Evolutionary conservation across 2,329 filamentous ascomycete genomes (phyloP), one percentile per base, ranked within the genome.

Genomic region (Neonectria neomacrospora): DNA sequence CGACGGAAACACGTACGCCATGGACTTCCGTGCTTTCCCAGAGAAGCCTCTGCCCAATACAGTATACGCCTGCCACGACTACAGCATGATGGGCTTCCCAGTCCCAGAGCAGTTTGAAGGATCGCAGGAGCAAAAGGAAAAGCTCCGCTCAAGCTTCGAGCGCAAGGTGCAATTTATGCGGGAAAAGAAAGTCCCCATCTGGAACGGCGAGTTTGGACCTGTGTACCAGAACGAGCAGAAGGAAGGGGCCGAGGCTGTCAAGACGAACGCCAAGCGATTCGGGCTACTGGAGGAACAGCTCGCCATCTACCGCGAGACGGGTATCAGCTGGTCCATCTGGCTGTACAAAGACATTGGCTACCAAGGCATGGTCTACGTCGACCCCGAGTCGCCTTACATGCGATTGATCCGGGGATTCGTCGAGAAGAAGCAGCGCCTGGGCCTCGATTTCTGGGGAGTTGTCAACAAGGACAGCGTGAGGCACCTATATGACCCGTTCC

Each of bases 241-340:
- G 47, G 75, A 78, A n/a, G 79, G 82, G n/a, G 65, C 68, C 0
- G 73, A 78, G 34, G 75, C 74, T 3, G 76, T 77, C 2, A 74
- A 71, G 20, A 78, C 78, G 11, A 83, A 84, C 54, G 62, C 70
- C 2, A 77, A 81, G 41, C 73, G 83, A 1, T 82, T 80, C 52
- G 76, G 77, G 1, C 69, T 84, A 0, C 69, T 85, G 0, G 73
- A 77, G 2, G 78, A 82, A 41, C 82, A 85, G 50, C 67, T 81
- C 2, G 57, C 67, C 1, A 78, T 80, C 2, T 81, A 81, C 59
- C 62, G 65, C 52, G 73, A 75, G 30, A 67, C 58, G 2, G 59
- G 63, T 0, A 82, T 72, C 74, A 82, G 81, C 48, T 90, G 87
- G 88, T 83, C 78, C 14, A 90, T 90, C 69, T 88, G 85, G 85